Evolutionary conservation across 345 rosid genomes (phyloP).

Genomic region (Arabidopsis arenosa): DNA sequence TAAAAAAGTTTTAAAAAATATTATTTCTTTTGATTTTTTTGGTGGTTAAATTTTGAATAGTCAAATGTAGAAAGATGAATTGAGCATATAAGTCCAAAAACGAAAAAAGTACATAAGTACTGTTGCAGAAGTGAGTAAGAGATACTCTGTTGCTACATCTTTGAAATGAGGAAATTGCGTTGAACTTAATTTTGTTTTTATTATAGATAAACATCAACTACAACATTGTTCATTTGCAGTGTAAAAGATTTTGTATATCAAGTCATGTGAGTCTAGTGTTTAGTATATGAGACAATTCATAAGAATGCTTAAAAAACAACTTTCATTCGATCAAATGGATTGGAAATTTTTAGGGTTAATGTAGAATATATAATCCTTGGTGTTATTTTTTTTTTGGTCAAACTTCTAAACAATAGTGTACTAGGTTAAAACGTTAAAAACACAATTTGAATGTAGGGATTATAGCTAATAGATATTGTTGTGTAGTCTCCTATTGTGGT

Average conservation of each 20-base stretch:
- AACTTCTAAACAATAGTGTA: background rate
- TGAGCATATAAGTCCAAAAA: constrained; percentile 18
- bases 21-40: background rate
- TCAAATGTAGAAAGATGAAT: constrained; percentile 15
- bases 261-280: constrained; percentile 33
- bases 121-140: constrained; percentile 36
- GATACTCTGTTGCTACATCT: constrained; percentile 20
- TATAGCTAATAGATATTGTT: constrained; percentile 19
- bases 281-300: background rate
- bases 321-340: background rate
- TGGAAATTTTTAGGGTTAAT: no score
- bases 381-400: no score
- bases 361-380: background rate
- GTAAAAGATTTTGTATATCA: constrained; percentile 27
- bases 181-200: constrained; percentile 45
- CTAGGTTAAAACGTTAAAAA: background rate
- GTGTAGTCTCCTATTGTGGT: background rate
- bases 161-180: constrained; percentile 32
- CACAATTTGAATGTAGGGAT: background rate
- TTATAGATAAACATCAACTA: constrained; percentile 10
- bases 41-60: constrained; percentile 8
- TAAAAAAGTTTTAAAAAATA: background rate
- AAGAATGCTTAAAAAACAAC: background rate
- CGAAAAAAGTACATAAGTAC: constrained; percentile 33
- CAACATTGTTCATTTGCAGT: constrained; percentile 38